A percentile compares a stretch with the other conserved stretches of the same genome.
phyloP scores from a whole-genome alignment of 2,329 filamentous ascomycete species.

The Paradendryphiella salina region DNA sequence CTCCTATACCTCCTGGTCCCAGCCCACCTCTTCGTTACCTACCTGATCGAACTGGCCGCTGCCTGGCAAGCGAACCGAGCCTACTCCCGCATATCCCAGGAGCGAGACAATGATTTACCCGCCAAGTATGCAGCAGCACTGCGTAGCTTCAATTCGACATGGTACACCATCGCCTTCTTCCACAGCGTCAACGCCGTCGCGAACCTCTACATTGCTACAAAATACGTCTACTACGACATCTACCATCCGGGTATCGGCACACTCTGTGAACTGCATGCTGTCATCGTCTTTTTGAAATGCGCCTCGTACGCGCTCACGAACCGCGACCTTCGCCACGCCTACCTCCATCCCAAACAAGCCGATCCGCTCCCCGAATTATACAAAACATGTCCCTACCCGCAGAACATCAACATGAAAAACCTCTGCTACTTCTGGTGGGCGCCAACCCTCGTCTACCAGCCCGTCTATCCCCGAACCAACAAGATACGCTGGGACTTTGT shows the following conservation, averaged over 20 bases:
- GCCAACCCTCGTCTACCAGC: slow-evolving; percentile 94
- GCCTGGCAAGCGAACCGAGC: slow-evolving; percentile 75
- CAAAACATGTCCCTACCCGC: slow-evolving; percentile 78
- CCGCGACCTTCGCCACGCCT: slow-evolving; percentile 87
- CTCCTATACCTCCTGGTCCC: slow-evolving; percentile 85
- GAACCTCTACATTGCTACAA: slow-evolving; percentile 78
- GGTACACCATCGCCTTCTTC: slow-evolving; percentile 76
- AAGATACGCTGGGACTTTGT: slow-evolving; percentile 88
- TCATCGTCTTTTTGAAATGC: slow-evolving; percentile 95
- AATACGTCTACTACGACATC: slow-evolving; percentile 86
- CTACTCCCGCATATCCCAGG: slow-evolving; percentile 57
- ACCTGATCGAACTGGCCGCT: slow-evolving; percentile 83
- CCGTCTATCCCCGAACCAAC: slow-evolving; percentile 84
- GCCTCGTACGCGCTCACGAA: slow-evolving; percentile 97
- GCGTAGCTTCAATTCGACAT: slow-evolving; percentile 70
- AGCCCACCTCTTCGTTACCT: slow-evolving; percentile 86
- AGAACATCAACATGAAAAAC: slow-evolving; percentile 86
- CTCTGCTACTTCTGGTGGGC: slow-evolving; percentile 98
- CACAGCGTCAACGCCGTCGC: slow-evolving; percentile 83
- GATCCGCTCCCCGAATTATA: slow-evolving; percentile 80
- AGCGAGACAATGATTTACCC: slow-evolving; percentile 56
- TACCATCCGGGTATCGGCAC: slow-evolving; percentile 94
- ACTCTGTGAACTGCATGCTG: slow-evolving; percentile 83
- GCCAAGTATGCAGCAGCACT: slow-evolving; percentile 62
- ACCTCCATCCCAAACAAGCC: slow-evolving; percentile 75